A percentile compares a stretch with the other conserved stretches of the same genome.
Evolutionary conservation across 2,329 filamentous ascomycete species (phyloP).

Genomic region (Diaporthe sp.): DNA sequence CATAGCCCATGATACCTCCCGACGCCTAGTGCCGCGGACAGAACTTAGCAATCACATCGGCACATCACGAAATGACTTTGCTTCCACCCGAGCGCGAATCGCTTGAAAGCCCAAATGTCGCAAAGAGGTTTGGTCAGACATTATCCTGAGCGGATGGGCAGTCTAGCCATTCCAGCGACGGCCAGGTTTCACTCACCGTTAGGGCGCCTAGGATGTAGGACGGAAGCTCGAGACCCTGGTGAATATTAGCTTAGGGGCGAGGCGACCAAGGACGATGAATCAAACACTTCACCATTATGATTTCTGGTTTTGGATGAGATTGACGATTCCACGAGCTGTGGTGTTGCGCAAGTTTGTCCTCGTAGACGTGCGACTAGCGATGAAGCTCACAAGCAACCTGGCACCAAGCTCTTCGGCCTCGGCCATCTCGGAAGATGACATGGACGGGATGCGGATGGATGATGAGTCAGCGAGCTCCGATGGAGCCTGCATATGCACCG

Average conservation of each 20-base stretch:
- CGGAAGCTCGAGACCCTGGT: slow-evolving; percentile 29
- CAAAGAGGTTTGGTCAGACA: too few species aligned
- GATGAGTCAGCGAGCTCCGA: slow-evolving; percentile 3
- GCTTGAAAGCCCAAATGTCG: not conserved
- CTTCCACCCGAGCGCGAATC: not conserved
- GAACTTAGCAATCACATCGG: not conserved
- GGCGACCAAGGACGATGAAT: not conserved
- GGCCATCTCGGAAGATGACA: slow-evolving; percentile 13
- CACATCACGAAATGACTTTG: not conserved
- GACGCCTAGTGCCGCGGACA: slow-evolving; percentile 60
- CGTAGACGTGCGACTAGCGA: not conserved
- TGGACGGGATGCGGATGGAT: not conserved
- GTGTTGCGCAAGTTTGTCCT: not conserved
- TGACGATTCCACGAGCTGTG: not conserved
- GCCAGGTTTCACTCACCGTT: slow-evolving; percentile 27
- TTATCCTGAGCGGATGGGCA: not conserved
- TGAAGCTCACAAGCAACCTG: slow-evolving; percentile 7
- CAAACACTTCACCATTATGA: slow-evolving; percentile 29
- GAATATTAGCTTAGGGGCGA: slow-evolving; percentile 12
- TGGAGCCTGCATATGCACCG: not conserved
- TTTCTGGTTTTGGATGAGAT: not conserved
- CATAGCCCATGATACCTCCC: slow-evolving; percentile 89
- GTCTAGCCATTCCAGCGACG: not conserved
- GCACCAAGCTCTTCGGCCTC: not conserved
- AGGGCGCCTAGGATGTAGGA: slow-evolving; percentile 35